phyloP scores from a whole-genome alignment of 257 asterid species.

The Capsicum pubescens region DNA sequence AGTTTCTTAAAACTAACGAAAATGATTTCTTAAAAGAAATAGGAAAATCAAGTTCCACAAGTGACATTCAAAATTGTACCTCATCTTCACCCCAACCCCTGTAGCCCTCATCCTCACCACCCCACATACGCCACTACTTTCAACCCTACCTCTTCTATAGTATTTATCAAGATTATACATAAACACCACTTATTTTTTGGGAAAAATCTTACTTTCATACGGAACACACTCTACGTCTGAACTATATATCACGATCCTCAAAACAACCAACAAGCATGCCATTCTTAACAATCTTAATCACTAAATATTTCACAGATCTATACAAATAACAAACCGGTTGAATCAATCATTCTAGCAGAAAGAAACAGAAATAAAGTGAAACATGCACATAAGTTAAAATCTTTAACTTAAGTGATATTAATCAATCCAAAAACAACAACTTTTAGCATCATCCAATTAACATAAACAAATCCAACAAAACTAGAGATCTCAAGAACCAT shows the following conservation, averaged over 20 bases:
- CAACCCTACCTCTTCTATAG: too few relatives aligned
- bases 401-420: background rate
- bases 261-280: background rate
- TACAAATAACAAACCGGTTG: background rate
- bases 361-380: background rate
- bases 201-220: too few relatives aligned
- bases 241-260: background rate
- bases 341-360: background rate
- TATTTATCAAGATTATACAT: too few relatives aligned
- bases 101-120: too few relatives aligned
- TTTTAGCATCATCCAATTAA: background rate
- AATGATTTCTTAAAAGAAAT: too few relatives aligned
- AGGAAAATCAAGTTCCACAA: too few relatives aligned
- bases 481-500: background rate
- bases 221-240: background rate
- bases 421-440: background rate
- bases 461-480: background rate
- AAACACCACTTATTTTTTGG: too few relatives aligned
- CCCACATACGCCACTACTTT: too few relatives aligned
- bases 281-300: background rate
- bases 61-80: too few relatives aligned
- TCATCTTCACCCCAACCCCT: too few relatives aligned
- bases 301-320: background rate
- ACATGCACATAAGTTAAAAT: background rate
- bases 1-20: too few relatives aligned